Conservation (phyloP, 306 rosid species). For the Citrullus colocynthis region DNA sequence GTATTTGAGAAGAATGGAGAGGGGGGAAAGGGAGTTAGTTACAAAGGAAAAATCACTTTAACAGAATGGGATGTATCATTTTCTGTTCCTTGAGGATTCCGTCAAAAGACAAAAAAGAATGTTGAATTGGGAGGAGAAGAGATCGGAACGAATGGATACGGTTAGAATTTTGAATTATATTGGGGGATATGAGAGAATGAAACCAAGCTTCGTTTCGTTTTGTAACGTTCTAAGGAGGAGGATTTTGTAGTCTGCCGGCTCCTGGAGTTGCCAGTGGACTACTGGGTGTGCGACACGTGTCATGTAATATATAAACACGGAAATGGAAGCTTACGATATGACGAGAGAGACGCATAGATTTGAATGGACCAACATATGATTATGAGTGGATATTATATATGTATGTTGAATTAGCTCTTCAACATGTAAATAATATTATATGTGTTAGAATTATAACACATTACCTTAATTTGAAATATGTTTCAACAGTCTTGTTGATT, state of each 20-base stretch:
- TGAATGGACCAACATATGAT: background rate
- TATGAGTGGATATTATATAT: background rate
- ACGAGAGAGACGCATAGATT: background rate
- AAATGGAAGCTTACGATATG: background rate
- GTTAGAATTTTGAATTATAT: background rate
- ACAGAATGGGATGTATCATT: background rate
- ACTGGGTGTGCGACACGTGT: conserved; percentile 12
- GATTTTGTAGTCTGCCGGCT: conserved; percentile 14
- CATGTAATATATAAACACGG: background rate
- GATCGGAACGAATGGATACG: background rate
- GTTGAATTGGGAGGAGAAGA: background rate
- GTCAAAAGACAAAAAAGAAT: background rate
- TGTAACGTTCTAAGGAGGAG: background rate
- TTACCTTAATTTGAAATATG: too few relatives aligned
- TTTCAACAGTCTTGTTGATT: too few relatives aligned
- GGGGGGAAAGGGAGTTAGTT: background rate
- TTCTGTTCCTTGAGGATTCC: background rate
- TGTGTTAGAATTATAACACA: too few relatives aligned
- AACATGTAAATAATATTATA: too few relatives aligned
- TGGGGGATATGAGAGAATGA: background rate
- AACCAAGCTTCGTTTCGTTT: background rate
- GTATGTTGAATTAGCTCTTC: too few relatives aligned
- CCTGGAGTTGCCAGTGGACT: background rate
- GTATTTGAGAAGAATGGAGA: background rate
- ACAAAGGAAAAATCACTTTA: background rate